Evolutionary conservation across 2,329 filamentous ascomycete genomes (phyloP), one percentile per base, ranked within the genome.

Genomic region (Macrophomina pseudophaseolina): DNA sequence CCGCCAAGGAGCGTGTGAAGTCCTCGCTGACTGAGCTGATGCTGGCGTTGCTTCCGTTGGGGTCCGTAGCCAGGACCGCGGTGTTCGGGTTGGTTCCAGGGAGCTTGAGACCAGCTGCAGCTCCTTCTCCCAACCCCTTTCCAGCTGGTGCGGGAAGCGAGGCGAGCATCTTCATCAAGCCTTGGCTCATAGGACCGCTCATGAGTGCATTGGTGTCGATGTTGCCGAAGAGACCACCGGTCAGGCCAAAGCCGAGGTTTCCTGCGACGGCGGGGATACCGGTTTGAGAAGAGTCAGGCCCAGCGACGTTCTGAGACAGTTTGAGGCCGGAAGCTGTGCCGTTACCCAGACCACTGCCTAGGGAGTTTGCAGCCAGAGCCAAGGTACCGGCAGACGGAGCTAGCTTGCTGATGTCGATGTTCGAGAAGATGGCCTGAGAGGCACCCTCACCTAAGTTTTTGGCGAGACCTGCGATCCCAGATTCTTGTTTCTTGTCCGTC

Each of bases 211-310:
- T 11, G 6, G 52, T 14, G 33, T 65, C 30, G 30, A 65, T 33
- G n/a, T 65, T 65, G 12, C 49, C 42, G 16, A 65, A 65, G 40
- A 65, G 62, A 3, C 62, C 62, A 12, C 44, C 49, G 2, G 62
- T 65, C 49, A 65, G 30, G 4, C 62, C 62, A 28, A 56, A 56
- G 6, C 62, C 62, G 9, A 56, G 51, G n/a, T 65, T 53, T 7
- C 62, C 62, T 23, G 49, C 51, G 35, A 65, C 28, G 5, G 35
- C 62, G 8, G 51, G 16, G 18, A 65, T 28, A 9, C 62, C 62
- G 3, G 62, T 56, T 9, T 44, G 46, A 11, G 49, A 35, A 4
- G 51, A n/a, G 23, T 65, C 62, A 9, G 62, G 62, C 4, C 8
- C 28, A 23, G 62, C 30, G 9, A 54, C 9, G 12, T 46, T 54